A percentile compares a stretch with the other conserved stretches of the same genome.
Conservation (phyloP, 768 basidiomycete species). For the Lactarius tabidus region DNA sequence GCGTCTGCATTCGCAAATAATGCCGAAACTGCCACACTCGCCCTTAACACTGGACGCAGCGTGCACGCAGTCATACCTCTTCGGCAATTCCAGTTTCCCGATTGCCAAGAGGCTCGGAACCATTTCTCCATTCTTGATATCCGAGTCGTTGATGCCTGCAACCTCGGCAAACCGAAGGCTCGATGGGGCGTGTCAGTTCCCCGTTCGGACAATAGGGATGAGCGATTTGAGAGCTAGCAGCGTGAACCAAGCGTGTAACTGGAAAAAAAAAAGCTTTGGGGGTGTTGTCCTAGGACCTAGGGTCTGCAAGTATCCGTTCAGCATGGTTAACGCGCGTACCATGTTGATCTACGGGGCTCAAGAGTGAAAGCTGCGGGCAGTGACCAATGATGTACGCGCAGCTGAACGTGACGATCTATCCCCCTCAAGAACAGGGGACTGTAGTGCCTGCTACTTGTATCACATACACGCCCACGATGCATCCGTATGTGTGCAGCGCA, state of each 20-base stretch:
- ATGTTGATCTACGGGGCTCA: neutral
- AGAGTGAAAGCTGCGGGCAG: neutral
- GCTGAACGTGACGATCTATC: neutral
- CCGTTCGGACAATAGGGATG: no score
- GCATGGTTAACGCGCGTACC: constrained; percentile 3
- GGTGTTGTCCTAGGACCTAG: neutral
- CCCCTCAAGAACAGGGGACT: neutral
- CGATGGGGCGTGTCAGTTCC: constrained; percentile 6
- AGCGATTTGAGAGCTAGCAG: constrained; percentile 5
- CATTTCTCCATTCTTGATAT: neutral
- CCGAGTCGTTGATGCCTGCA: neutral
- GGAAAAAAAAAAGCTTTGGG: neutral
- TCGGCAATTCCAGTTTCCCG: neutral
- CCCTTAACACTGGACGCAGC: constrained; percentile 4
- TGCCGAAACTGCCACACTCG: neutral
- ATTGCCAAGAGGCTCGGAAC: neutral
- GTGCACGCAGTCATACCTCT: neutral
- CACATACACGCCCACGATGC: neutral
- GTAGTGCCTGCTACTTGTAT: neutral
- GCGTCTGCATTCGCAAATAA: constrained; percentile 4
- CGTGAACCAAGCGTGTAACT: neutral
- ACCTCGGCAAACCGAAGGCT: neutral
- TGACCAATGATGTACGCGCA: neutral
- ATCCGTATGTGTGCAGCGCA: neutral
- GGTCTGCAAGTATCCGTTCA: neutral